Base-by-base conservation (phyloP, 1,284 basidiomycete genomes). In the Cutaneotrichosporon arboriforme region DNA sequence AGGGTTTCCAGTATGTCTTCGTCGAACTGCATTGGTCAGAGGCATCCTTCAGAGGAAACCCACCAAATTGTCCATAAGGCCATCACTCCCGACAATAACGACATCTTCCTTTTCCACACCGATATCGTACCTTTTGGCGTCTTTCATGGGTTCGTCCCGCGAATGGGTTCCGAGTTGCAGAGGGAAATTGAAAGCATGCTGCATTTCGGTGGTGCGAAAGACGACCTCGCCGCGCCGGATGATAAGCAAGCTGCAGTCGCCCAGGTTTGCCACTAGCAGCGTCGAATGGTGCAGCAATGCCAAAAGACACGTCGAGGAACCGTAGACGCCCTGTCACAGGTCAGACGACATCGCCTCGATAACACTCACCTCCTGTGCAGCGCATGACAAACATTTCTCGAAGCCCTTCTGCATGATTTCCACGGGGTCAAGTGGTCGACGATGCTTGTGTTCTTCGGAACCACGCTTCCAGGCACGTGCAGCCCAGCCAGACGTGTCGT, bases 141-240 rank as follows among this genome's bases (percentile, higher is more conserved):
- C 81, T 55, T 80, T 79, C 70, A 72, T 80, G 53, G 86, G 85
- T 44, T 82, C 83, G 15, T 85, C 83, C 13, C 83, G 79, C 2
- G 83, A 83, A 39, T 83, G 79, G 13, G 91, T 90, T 1, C 90
- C 89, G 1, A 96, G 81, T 49, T 72, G 70, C 7, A 88, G 81
- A 0, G 90, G 91, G 43, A 88, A 92, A 72, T 97, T 97, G 78
- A 96, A 94, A 68, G 86, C 77, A 81, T 91, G 93, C 83, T 93
- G 93, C 86, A 96, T 94, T 75, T 97, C 93, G 51, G 88, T 83
- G 42, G 85, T 89, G 38, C 91, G 81, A 83, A 92, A 96, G 3
- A 86, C 83, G 38, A 94, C 81, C 57, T 84, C 79, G 14, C 87
- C 85, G 4, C 81, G 81, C 7, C 90, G 81, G 23, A 96, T 83